Percentiles rank a stretch among this genome's conserved stretches.
Evolutionary conservation across 1,284 basidiomycete species (phyloP).

Genomic region (Meira nashicola): DNA sequence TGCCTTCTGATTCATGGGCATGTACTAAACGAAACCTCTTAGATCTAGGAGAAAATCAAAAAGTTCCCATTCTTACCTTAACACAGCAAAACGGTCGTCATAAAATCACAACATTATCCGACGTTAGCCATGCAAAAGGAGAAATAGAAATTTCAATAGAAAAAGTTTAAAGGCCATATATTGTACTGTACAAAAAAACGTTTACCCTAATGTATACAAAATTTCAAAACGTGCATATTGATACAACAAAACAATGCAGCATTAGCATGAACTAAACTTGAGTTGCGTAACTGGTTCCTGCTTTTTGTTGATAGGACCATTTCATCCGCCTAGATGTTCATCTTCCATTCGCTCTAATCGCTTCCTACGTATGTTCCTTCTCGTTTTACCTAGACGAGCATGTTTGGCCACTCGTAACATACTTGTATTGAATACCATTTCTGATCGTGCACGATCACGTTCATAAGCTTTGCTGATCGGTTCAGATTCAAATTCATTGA

Average conservation of each 20-base stretch:
- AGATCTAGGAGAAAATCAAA: neutral
- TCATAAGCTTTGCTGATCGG: conserved; percentile 15
- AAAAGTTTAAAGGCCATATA: neutral
- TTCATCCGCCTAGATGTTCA: too few species aligned
- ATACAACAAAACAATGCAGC: too few species aligned
- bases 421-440: conserved; percentile 30
- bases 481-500: neutral
- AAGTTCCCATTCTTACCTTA: neutral
- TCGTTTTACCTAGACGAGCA: neutral
- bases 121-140: conserved; percentile 27
- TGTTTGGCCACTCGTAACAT: conserved; percentile 32
- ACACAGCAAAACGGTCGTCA: neutral
- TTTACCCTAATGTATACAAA: neutral
- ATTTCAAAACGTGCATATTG: neutral
- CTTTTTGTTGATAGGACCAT: too few species aligned
- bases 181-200: neutral
- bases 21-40: neutral
- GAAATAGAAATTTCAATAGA: conserved; percentile 13
- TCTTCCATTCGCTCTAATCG: too few species aligned
- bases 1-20: conserved; percentile 20
- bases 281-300: too few species aligned
- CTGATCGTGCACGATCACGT: conserved; percentile 24
- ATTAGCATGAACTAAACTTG: too few species aligned
- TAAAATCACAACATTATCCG: conserved; percentile 18
- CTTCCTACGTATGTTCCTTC: neutral